phyloP scores from a whole-genome alignment of 805 yeast species.

The Starmera caribaea region DNA sequence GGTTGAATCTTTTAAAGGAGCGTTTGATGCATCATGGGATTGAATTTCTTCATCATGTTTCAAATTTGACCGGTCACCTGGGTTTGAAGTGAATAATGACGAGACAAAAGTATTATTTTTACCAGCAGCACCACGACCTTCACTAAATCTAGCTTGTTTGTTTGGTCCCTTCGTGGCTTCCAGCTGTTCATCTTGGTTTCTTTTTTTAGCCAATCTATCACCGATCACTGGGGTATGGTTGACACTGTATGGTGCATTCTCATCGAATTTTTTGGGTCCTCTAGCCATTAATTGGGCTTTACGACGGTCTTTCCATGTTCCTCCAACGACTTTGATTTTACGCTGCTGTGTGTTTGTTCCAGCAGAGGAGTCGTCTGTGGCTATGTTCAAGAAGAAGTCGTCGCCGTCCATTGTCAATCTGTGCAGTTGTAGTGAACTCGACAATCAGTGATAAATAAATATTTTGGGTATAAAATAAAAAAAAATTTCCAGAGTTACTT shows the following conservation, averaged over 20 bases:
- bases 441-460: no score
- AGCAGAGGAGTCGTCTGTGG: conserved; percentile 26
- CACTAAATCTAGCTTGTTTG: conserved; percentile 32
- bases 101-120: conserved; percentile 64
- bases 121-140: conserved; percentile 42
- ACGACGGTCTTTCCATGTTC: conserved; percentile 77
- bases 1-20: conserved; percentile 61
- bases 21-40: conserved; percentile 60
- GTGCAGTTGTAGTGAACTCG: no score
- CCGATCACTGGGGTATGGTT: not conserved
- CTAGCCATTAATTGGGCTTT: conserved; percentile 22
- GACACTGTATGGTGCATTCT: not conserved
- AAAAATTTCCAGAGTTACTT: no score
- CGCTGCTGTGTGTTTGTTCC: conserved; percentile 1
- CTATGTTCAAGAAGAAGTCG: conserved; percentile 69
- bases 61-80: conserved; percentile 34
- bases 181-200: conserved; percentile 6
- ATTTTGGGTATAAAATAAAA: no score
- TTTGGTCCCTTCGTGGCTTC: conserved; percentile 15
- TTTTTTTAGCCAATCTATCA: conserved; percentile 6
- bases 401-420: conserved; percentile 41
- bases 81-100: conserved; percentile 70
- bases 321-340: conserved; percentile 47
- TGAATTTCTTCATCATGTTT: conserved; percentile 25
- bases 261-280: conserved; percentile 6